Evolutionary conservation across 192 early-diverging fungal genomes (phyloP).

Genomic region (Coemansia sp.): DNA sequence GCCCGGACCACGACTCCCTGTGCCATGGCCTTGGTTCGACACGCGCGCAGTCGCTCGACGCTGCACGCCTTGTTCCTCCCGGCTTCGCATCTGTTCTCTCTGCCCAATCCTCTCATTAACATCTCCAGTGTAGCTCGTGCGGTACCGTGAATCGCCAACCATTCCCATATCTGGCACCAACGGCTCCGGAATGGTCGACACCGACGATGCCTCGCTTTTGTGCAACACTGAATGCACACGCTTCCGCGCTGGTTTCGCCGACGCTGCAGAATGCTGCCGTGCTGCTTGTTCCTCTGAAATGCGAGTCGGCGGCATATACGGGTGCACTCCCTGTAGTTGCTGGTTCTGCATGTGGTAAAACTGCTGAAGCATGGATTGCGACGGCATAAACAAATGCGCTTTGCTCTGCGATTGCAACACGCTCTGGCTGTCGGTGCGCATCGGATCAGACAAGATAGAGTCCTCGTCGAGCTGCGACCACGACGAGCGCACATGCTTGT

Average conservation of each 20-base stretch:
- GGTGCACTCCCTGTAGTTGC: constrained; percentile 37
- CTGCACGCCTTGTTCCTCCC: neutral
- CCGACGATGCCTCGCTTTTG: constrained; percentile 7
- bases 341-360: constrained; percentile 42
- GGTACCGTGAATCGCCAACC: neutral
- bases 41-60: neutral
- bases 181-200: neutral
- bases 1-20: neutral
- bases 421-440: constrained; percentile 29
- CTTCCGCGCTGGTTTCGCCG: neutral
- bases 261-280: neutral
- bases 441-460: constrained; percentile 17
- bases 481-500: constrained; percentile 27
- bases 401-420: constrained; percentile 17
- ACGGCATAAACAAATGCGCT: constrained; percentile 10
- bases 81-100: neutral
- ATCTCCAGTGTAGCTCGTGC: neutral
- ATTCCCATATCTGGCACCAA: neutral
- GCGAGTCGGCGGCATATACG: constrained; percentile 6
- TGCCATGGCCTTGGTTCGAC: neutral
- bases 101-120: neutral
- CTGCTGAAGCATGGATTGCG: constrained; percentile 34
- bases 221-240: constrained; percentile 8
- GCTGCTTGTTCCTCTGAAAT: neutral
- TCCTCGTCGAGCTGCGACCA: constrained; percentile 47